phyloP scores from a whole-genome alignment of 2,329 filamentous ascomycete species.

The Pseudogymnoascus sp. region DNA sequence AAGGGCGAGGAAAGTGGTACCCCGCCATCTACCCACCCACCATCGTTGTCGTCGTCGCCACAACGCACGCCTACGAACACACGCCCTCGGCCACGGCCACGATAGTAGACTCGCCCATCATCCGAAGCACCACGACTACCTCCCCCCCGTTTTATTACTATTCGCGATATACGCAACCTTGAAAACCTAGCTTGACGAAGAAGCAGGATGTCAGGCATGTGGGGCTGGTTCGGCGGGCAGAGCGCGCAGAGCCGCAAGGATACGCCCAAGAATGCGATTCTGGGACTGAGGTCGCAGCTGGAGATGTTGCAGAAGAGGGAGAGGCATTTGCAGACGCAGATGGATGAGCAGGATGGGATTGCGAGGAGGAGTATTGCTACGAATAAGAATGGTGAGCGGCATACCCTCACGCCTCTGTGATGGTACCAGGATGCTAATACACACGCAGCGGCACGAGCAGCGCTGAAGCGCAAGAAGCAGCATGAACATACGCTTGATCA shows the following conservation, averaged over 20 bases:
- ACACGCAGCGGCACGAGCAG: constrained; percentile 71
- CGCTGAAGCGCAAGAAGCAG: constrained; percentile 86
- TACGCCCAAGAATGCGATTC: constrained; percentile 91
- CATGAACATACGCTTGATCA: constrained; percentile 89
- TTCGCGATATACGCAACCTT: no score
- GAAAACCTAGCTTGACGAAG: neutral
- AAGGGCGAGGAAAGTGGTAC: neutral
- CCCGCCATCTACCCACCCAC: neutral
- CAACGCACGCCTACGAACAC: neutral
- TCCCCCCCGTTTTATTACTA: no score
- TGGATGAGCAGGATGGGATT: constrained; percentile 82
- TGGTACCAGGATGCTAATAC: neutral
- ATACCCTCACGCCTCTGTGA: no score
- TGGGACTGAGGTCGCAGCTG: constrained; percentile 76
- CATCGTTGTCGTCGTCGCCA: constrained; percentile 10
- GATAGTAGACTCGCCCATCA: no score
- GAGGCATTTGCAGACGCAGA: constrained; percentile 81
- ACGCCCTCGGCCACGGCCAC: no score
- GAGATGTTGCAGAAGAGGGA: constrained; percentile 98
- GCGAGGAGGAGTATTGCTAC: constrained; percentile 80
- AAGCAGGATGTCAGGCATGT: constrained; percentile 54
- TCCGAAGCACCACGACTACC: no score
- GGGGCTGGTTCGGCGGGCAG: constrained; percentile 87
- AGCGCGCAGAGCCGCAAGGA: constrained; percentile 82
- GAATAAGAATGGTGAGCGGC: constrained; percentile 73